Evolutionary conservation across 1,139 yeast species (phyloP), one percentile per base, ranked within the genome.

Genomic region (Suhomyces terraborum): DNA sequence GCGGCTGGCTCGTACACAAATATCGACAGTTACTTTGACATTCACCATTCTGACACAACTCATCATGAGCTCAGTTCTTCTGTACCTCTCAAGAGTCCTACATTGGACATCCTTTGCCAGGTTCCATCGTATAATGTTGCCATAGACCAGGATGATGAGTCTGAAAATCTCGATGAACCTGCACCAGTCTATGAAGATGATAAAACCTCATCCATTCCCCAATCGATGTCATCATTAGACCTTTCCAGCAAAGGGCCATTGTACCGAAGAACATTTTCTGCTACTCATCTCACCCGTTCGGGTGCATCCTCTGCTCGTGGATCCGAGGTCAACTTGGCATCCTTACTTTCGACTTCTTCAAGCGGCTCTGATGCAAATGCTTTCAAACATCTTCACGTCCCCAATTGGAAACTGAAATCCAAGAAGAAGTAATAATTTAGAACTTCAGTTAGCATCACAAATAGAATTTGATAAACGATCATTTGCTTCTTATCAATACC

Each of bases 91-190:
- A 39, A 34, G 20, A 42, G 51, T 13, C 49, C 58, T 2, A 43
- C 41, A 12, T 41, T 65, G 32, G 66, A 62, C 32, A 53, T 59
- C 3, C 53, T 66, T 16, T 59, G 62, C 38, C 54, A 58, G 29
- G 66, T 66, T 4, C 75, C 75, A 0, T 55, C 72, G 2, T 69
- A 69, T 43, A 59, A 55, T 12, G 66, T 64, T 38, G 74, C 75
- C 0, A 45, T 67, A 16, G 68, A 64, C 20, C 65, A 57, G 25
- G 64, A 61, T 27, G 62, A 58, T 9, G 63, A 58, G 19, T 55
- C 49, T n/a, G 40, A 25, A 0, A 35, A 9, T 14, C 49, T 43
- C 7, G 58, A 56, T 3, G 69, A 61, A 27, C 63, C 64, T 36
- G 66, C 74, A 3, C 75, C 75, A 1, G 48, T 42, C n/a, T 66